Conservation (phyloP, 257 asterid species). For the Rehmannia glutinosa region DNA sequence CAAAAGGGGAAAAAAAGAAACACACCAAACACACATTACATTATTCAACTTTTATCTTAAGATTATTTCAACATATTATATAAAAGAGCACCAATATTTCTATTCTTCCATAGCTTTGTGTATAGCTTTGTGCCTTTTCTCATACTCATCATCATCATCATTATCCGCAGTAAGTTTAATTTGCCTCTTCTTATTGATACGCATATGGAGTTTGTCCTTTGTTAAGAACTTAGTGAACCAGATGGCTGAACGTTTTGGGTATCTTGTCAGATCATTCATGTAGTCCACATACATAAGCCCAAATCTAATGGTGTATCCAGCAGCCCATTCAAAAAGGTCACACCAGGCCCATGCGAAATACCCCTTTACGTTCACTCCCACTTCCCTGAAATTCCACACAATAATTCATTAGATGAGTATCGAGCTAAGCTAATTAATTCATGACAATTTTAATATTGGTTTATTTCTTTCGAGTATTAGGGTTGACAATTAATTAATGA, state of each 20-base stretch:
- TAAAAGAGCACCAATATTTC: background rate
- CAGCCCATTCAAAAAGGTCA: conserved; percentile 19
- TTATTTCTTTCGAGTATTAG: too few species aligned
- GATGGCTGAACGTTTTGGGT: background rate
- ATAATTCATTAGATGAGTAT: background rate
- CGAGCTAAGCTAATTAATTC: background rate
- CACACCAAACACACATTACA: background rate
- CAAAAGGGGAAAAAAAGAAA: background rate
- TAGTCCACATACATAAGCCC: conserved; percentile 20
- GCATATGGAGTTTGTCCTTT: background rate
- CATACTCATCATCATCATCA: background rate
- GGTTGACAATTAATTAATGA: too few species aligned
- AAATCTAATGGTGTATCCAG: conserved; percentile 16
- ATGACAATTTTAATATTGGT: background rate
- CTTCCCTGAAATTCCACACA: background rate
- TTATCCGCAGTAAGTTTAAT: background rate
- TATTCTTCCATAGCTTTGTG: background rate
- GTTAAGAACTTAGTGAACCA: background rate
- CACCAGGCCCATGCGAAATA: conserved; percentile 23
- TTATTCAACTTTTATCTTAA: background rate
- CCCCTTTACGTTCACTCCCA: conserved; percentile 14
- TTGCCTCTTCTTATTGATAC: background rate
- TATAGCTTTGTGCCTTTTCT: too few species aligned
- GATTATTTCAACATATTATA: too few species aligned
- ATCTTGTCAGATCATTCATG: conserved; percentile 3